Base-by-base conservation (phyloP, 257 asterid genomes). In the Cinchona pubescens region DNA sequence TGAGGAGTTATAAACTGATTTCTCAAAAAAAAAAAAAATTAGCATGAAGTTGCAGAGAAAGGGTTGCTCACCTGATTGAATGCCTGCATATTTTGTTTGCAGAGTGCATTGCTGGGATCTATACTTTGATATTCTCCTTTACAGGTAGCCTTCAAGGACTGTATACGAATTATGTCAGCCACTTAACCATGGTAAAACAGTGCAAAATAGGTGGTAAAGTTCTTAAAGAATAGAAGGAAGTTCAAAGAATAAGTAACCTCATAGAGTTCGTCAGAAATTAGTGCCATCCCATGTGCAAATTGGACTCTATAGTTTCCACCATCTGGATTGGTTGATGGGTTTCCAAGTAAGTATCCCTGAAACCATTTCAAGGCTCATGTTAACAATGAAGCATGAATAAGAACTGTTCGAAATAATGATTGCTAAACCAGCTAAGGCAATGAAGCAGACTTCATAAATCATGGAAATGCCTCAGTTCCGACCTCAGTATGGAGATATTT, bases 211-310 rank as follows among this genome's bases (percentile, higher is more conserved):
- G n/a, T 2, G 6, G 25, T 37, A 51, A 60, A 67, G 66, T 21
- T 21, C 32, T 11, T 5, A 16, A 45, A 46, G 27, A 21, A 30
- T 49, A 1, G 40, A 8, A 35, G 55, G 11, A 23, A 32, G n/a
- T 9, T 65, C 30, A 49, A 67, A 64, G 51, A 59, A 42, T 53
- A 59, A 55, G 21, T 71, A 35, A 78, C 85, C 82, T 78, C 45
- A 38, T 82, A 82, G 62, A 82, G 77, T 72, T 82, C 85, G 42
- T 82, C 78, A 14, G 82, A 82, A 78, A 82, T 82, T 15, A 82
- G 74, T 11, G 80, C 85, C 71, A 74, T 34, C 45, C 85, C 82
- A 42, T 78, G 85, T 43, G 82, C 82, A 74, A 60, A 62, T 7
- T 51, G 80, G 62, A 82, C 25, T 4, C 23, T 15, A 37, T 16